Evolutionary conservation across 805 yeast genomes (phyloP).

Genomic region (Candida jianshihensis): DNA sequence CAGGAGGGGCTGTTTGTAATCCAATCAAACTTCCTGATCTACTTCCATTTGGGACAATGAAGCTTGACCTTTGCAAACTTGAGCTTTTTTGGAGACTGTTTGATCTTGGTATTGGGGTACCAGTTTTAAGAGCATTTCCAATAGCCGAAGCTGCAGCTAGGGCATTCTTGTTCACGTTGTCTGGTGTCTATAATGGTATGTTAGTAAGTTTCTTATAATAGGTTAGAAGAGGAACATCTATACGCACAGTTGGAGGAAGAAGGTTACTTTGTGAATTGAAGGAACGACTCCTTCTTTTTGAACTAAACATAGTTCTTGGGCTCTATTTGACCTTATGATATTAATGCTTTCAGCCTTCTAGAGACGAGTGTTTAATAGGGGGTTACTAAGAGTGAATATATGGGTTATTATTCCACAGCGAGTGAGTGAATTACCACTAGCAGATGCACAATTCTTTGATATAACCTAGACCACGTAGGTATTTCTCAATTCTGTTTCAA

Average conservation of each 20-base stretch:
- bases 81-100: conserved; percentile 21
- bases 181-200: conserved; percentile 13
- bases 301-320: neutral
- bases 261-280: neutral
- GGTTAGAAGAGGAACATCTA: conserved; percentile 1
- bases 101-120: conserved; percentile 23
- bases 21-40: conserved; percentile 20
- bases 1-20: conserved; percentile 13
- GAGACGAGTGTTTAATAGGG: too few relatives aligned
- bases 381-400: too few relatives aligned
- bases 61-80: conserved; percentile 13
- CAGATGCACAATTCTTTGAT: too few relatives aligned
- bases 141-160: conserved; percentile 58
- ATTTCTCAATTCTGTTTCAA: too few relatives aligned
- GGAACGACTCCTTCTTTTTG: conserved; percentile 1
- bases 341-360: too few relatives aligned
- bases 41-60: conserved; percentile 1
- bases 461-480: too few relatives aligned
- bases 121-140: conserved; percentile 38
- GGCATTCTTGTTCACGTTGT: conserved; percentile 40
- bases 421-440: too few relatives aligned
- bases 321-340: too few relatives aligned
- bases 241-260: conserved; percentile 1
- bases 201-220: conserved; percentile 18
- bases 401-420: too few relatives aligned